These are phyloP conservation scores for Tylopilus vinaceipallidus DNA, from an alignment of 768 basidiomycete genomes.

Conservation along the genomic window DNA sequence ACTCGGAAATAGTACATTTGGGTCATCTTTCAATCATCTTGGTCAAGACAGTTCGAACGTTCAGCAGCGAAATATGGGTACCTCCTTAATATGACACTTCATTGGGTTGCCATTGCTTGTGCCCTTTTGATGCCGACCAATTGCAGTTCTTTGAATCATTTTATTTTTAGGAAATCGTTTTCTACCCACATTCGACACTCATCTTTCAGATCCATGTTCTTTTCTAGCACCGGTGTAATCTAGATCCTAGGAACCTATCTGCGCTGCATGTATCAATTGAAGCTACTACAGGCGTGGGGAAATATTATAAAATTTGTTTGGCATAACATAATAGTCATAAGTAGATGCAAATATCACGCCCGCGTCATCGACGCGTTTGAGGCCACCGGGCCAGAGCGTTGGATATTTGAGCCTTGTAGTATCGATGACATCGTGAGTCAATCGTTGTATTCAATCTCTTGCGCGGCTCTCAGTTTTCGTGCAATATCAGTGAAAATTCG, in stretches of 20 bases:
- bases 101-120: neutral
- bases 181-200: conserved; percentile 1
- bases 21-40: conserved; percentile 19
- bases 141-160: conserved; percentile 4
- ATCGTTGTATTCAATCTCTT: neutral
- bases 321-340: conserved; percentile 8
- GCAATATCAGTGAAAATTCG: conserved; percentile 11
- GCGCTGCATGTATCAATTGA: conserved; percentile 15
- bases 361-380: conserved; percentile 13
- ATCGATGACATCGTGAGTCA: conserved; percentile 28
- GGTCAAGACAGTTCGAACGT: conserved; percentile 21
- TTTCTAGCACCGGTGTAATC: conserved; percentile 20
- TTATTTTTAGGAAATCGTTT: neutral
- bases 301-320: too few relatives aligned
- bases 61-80: conserved; percentile 42
- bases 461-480: too few relatives aligned
- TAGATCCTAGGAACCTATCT: conserved; percentile 13
- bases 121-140: neutral
- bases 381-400: too few relatives aligned
- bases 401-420: too few relatives aligned
- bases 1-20: conserved; percentile 24
- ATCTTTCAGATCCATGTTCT: conserved; percentile 7
- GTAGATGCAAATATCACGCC: conserved; percentile 18
- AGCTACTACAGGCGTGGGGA: too few relatives aligned
- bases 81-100: conserved; percentile 47